Evolutionary conservation across 1,284 basidiomycete genomes (phyloP).

Genomic region (Ustilago tritici): DNA sequence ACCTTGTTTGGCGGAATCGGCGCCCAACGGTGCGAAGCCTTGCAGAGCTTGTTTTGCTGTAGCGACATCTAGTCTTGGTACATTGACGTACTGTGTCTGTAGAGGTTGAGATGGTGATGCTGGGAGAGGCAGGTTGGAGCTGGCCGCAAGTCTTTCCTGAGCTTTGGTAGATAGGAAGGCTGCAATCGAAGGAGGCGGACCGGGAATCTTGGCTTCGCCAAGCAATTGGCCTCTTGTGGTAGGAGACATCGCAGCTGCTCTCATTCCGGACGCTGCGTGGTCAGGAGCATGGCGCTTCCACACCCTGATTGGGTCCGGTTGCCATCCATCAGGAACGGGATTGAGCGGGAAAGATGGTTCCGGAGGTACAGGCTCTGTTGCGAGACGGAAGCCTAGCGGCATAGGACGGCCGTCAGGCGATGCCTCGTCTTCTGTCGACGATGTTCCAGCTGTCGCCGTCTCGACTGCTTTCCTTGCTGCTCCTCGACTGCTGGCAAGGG

Average conservation of each 20-base stretch:
- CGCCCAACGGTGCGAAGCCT: slow-evolving; percentile 89
- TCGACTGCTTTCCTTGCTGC: not conserved
- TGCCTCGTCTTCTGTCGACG: not conserved
- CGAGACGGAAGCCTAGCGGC: slow-evolving; percentile 80
- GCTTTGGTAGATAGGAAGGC: slow-evolving; percentile 93
- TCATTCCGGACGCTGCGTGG: slow-evolving; percentile 27
- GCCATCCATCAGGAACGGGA: slow-evolving; percentile 83
- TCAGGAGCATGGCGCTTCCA: slow-evolving; percentile 73
- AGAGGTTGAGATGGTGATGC: slow-evolving; percentile 45
- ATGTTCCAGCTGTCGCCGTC: not conserved
- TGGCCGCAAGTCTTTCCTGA: slow-evolving; percentile 81
- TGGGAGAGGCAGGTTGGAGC: slow-evolving; percentile 71
- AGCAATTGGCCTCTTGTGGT: slow-evolving; percentile 81
- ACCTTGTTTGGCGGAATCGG: slow-evolving; percentile 82
- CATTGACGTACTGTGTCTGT: slow-evolving; percentile 68
- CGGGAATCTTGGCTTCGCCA: slow-evolving; percentile 81
- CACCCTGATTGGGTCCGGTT: slow-evolving; percentile 81
- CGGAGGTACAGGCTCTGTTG: slow-evolving; percentile 77
- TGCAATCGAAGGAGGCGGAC: slow-evolving; percentile 83
- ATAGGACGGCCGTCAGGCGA: slow-evolving; percentile 83
- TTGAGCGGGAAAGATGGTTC: slow-evolving; percentile 81
- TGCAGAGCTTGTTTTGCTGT: slow-evolving; percentile 86
- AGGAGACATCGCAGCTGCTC: slow-evolving; percentile 67
- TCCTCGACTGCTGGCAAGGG: slow-evolving; percentile 1
- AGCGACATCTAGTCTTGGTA: slow-evolving; percentile 79